Conservation (phyloP, 345 rosid species). For the Ailanthus altissimus region DNA sequence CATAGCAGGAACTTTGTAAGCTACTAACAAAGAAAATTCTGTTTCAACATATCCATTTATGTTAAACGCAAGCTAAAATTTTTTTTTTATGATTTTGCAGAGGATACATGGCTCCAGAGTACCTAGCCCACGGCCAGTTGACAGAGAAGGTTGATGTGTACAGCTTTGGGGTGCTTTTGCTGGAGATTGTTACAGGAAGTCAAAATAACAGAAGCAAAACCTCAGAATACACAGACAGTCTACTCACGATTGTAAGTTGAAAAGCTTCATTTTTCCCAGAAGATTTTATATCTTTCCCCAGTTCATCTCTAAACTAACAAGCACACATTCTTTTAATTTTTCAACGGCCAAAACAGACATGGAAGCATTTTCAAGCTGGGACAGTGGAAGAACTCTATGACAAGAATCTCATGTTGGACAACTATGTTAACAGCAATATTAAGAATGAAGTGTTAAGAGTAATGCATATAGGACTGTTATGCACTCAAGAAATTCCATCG, state of each 20-base stretch:
- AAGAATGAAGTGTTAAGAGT: conserved; percentile 63
- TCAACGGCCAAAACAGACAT: conserved; percentile 43
- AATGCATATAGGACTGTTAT: conserved; percentile 74
- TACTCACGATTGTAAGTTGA: conserved; percentile 65
- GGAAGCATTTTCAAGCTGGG: conserved; percentile 77
- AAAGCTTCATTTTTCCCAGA: neutral
- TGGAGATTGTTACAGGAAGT: conserved; percentile 79
- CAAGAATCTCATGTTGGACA: conserved; percentile 56
- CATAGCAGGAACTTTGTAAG: conserved; percentile 91
- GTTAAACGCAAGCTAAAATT: neutral
- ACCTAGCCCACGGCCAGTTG: conserved; percentile 85
- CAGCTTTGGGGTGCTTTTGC: conserved; percentile 81
- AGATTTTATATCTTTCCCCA: neutral
- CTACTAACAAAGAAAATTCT: neutral
- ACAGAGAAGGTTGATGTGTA: conserved; percentile 93
- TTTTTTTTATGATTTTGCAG: conserved; percentile 40
- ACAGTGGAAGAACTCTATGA: conserved; percentile 67
- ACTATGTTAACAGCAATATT: conserved; percentile 40
- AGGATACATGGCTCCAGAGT: conserved; percentile 97
- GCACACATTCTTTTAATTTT: conserved; percentile 9
- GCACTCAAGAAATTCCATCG: conserved; percentile 74
- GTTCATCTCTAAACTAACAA: neutral
- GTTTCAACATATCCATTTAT: neutral
- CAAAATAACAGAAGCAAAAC: conserved; percentile 75
- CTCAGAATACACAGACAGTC: conserved; percentile 77